phyloP scores from a whole-genome alignment of 2,329 filamentous ascomycete species.

The Penicillium olsonii region DNA sequence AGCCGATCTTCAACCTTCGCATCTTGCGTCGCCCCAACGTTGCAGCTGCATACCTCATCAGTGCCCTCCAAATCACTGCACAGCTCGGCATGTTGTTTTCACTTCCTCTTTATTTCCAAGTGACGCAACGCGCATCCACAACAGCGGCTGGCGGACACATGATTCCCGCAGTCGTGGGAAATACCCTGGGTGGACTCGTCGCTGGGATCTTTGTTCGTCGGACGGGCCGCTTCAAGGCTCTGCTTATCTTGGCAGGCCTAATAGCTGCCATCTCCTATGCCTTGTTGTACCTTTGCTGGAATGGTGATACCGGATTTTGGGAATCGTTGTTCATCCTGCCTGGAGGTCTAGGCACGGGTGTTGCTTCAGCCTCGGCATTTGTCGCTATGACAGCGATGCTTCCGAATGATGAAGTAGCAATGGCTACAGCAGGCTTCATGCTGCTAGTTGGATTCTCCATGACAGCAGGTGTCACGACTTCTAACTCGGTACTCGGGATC shows the following conservation, averaged over 20 bases:
- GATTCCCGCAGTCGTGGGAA: slow-evolving; percentile 67
- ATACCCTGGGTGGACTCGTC: slow-evolving; percentile 63
- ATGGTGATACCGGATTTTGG: slow-evolving; percentile 56
- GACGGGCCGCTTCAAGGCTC: slow-evolving; percentile 61
- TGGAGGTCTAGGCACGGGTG: slow-evolving; percentile 54
- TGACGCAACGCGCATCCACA: slow-evolving; percentile 59
- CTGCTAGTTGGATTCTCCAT: slow-evolving; percentile 48
- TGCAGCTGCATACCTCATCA: slow-evolving; percentile 41
- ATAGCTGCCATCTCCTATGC: slow-evolving; percentile 54
- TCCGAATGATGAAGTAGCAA: slow-evolving; percentile 48
- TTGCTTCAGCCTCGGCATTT: slow-evolving; percentile 50
- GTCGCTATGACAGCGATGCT: slow-evolving; percentile 53
- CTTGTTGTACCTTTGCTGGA: slow-evolving; percentile 59
- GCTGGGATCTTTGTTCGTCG: slow-evolving; percentile 59
- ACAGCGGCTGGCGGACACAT: slow-evolving; percentile 63
- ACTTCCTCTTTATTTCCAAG: slow-evolving; percentile 70
- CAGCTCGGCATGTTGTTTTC: slow-evolving; percentile 67
- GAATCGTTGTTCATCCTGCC: slow-evolving; percentile 64
- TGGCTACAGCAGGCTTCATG: slow-evolving; percentile 53
- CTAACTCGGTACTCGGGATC: slow-evolving; percentile 40
- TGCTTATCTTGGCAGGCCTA: slow-evolving; percentile 55
- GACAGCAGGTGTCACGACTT: slow-evolving; percentile 42
- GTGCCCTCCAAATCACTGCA: slow-evolving; percentile 55
- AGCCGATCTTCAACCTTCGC: slow-evolving; percentile 39
- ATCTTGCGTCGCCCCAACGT: slow-evolving; percentile 37